Base-by-base conservation (phyloP, 106 monocot genomes). In the Dioscorea alata region DNA sequence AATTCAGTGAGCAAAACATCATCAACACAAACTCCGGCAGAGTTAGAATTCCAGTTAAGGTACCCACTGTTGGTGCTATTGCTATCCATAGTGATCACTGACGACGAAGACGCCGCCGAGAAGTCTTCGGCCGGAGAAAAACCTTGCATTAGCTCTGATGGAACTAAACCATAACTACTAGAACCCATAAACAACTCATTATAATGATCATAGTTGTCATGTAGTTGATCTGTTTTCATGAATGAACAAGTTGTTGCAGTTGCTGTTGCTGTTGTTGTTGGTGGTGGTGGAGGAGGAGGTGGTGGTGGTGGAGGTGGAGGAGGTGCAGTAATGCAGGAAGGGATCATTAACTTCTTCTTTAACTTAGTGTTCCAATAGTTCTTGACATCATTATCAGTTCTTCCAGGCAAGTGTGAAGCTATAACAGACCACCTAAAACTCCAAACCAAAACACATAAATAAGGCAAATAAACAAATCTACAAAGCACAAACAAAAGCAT, bases 311-410 rank as follows among this genome's bases (percentile, higher is more conserved):
- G 42, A 42, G 42, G 42, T 3, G 6, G 42, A 3, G 64, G 13
- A 8, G 64, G 64, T 34, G 33, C 14, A 9, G 64, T 6, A 18
- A 33, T 24, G 31, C 34, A 13, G 54, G 12, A 19, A 54, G 54
- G 13, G 0, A 19, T 14, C 8, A 54, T 54, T 14, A 67, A 17
- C 49, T 49, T 67, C 50, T 67, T 67, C 67, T 67, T 67, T 4
- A 67, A 20, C 67, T 67, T 67, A 12, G 67, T 67, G 67, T 67
- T 67, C 67, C 67, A 67, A 49, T 67, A 67, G 67, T 67, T 67
- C 67, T 67, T 67, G 50, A 67, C 50, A 50, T 67, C 67, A 25
- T 67, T 67, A 20, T 67, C 67, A 16, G 67, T 67, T 23, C 67
- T 67, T 52, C 67, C 67, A 5, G 67, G 67, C 9, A 67, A 20